Evolutionary conservation across 345 rosid species (phyloP).

Genomic region (Cardamine occulta): DNA sequence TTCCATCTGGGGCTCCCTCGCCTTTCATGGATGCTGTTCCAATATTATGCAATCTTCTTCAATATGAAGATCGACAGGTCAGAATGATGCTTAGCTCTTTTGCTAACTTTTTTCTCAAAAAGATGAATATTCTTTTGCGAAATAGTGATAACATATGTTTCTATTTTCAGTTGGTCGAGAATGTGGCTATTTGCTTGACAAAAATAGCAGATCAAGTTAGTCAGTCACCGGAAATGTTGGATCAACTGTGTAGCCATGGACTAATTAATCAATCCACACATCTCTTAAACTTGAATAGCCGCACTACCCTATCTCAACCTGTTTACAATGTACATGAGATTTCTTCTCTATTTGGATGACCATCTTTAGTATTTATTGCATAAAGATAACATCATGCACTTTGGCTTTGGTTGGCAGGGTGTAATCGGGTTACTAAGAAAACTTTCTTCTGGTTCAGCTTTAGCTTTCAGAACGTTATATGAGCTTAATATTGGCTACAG

Average conservation of each 20-base stretch:
- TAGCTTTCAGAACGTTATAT: constrained; percentile 73
- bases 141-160: constrained; percentile 19
- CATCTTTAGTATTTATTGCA: constrained; percentile 6
- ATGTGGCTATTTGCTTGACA: constrained; percentile 76
- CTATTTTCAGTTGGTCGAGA: constrained; percentile 78
- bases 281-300: constrained; percentile 69
- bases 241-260: constrained; percentile 79
- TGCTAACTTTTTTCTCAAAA: background rate
- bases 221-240: constrained; percentile 68
- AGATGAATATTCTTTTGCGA: background rate
- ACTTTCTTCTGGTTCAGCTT: constrained; percentile 69
- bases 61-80: constrained; percentile 89
- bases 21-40: constrained; percentile 84
- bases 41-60: constrained; percentile 80
- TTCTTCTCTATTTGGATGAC: constrained; percentile 25
- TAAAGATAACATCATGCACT: constrained; percentile 20
- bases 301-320: constrained; percentile 76
- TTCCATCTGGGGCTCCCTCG: constrained; percentile 66
- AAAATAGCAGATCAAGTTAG: constrained; percentile 73
- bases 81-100: constrained; percentile 29
- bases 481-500: constrained; percentile 78
- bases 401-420: constrained; percentile 61
- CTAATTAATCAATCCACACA: constrained; percentile 67
- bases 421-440: constrained; percentile 85
- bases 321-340: constrained; percentile 66